Percentiles rank a stretch among this genome's conserved stretches.
phyloP scores from a whole-genome alignment of 2,329 filamentous ascomycete genomes.

The Aspergillus fumigatus region DNA sequence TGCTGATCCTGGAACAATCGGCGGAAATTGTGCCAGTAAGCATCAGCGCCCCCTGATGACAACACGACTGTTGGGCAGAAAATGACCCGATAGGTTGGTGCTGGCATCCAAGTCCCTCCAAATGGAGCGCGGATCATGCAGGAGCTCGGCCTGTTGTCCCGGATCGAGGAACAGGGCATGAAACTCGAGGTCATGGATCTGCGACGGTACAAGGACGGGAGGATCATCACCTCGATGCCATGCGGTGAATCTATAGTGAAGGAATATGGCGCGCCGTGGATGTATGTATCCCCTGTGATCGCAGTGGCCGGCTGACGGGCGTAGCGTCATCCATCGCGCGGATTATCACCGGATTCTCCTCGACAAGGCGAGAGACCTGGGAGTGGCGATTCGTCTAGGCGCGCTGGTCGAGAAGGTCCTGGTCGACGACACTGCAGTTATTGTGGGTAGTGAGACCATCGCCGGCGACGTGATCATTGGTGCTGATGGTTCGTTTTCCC shows the following conservation, averaged over 20 bases:
- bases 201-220: conserved; percentile 17
- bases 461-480: conserved; percentile 16
- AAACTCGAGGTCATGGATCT: conserved; percentile 12
- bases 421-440: conserved; percentile 1
- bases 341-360: conserved; percentile 17
- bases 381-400: conserved; percentile 6
- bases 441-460: conserved; percentile 6
- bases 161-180: conserved; percentile 8
- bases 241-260: conserved; percentile 15
- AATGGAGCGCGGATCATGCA: conserved; percentile 20
- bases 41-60: no score
- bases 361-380: conserved; percentile 11
- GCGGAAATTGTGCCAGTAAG: conserved; percentile 7
- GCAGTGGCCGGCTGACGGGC: not conserved
- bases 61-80: not conserved
- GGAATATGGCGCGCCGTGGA: conserved; percentile 22
- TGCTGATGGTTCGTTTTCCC: conserved; percentile 12
- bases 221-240: conserved; percentile 15
- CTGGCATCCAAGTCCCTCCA: conserved; percentile 27
- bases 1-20: conserved; percentile 19
- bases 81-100: conserved; percentile 12
- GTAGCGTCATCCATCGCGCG: conserved; percentile 18
- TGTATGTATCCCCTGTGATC: conserved; percentile 11
- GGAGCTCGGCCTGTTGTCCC: conserved; percentile 12
- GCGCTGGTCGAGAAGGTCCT: conserved; percentile 7